Evolutionary conservation across 768 basidiomycete genomes (phyloP), one percentile per base, ranked within the genome.

Genomic region (Phaeotremella skinneri): DNA sequence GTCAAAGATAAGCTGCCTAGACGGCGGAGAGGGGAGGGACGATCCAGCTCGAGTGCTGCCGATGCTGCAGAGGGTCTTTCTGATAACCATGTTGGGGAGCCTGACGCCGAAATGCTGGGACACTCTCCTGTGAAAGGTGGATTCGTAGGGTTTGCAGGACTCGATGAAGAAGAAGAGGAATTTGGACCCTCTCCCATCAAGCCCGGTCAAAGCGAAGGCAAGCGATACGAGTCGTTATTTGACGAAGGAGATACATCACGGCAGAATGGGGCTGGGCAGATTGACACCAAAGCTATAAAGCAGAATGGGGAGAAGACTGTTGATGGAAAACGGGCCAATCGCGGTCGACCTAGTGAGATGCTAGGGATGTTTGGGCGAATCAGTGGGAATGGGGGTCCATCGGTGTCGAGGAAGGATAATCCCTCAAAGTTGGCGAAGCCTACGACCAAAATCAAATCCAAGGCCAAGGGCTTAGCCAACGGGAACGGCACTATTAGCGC

Each of bases 171-270:
- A 3, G 69, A 67, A 29, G 70, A 69, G 32, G 70, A 64, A 29
- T 43, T 69, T 34, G 71, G 71, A 48, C 68, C 66, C 4, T 63
- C 68, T n/a, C 71, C 71, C 9, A 55, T 72, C 34, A 68, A 68
- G 51, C 49, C 48, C 6, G 43, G 27, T n/a, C 51, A 9, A 45
- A 50, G 31, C 25, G 49, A 26, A 20, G 37, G 61, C 16, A 39
- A n/a, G 25, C 57, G 51, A 48, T 72, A 67, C 32, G 62, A 63
- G 20, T 51, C 52, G 37, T 51, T 71, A 3, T 58, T 68, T 37
- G 59, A 49, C 2, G 61, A 65, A 26, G 23, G 34, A 23, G 62
- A 52, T 9, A 30, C 26, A 11, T n/a, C n/a, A n/a, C 7, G 34
- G 17, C 9, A 37, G 17, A 37, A 37, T 37, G 34, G 34, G 34